Percentiles rank a stretch among this genome's conserved stretches.
phyloP scores from a whole-genome alignment of 2,329 filamentous ascomycete species.

The Thelonectria olida region DNA sequence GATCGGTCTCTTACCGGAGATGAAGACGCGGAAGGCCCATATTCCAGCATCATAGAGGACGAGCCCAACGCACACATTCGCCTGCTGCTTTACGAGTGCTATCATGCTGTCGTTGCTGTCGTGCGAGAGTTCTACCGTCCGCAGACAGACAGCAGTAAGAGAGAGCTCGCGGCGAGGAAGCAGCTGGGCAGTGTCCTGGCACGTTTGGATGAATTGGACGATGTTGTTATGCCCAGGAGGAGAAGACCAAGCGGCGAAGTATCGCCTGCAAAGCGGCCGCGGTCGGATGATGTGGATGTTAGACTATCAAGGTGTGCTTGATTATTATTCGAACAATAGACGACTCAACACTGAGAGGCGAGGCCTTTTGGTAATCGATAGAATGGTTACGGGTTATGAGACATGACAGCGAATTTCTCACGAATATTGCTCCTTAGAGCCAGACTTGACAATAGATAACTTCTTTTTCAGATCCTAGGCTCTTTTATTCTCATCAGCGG shows the following conservation, averaged over 20 bases:
- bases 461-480: neutral
- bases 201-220: slow-evolving; percentile 54
- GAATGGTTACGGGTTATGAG: slow-evolving; percentile 15
- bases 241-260: slow-evolving; percentile 51
- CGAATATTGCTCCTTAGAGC: slow-evolving; percentile 3
- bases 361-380: neutral
- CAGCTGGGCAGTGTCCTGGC: slow-evolving; percentile 58
- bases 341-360: neutral
- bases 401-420: slow-evolving; percentile 17
- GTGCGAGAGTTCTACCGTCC: slow-evolving; percentile 66
- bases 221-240: slow-evolving; percentile 39
- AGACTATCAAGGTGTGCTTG: neutral
- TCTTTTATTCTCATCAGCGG: neutral
- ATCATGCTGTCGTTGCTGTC: slow-evolving; percentile 62
- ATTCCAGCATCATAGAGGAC: slow-evolving; percentile 51
- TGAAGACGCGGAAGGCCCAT: neutral
- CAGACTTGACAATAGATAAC: slow-evolving; percentile 12
- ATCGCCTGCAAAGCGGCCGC: slow-evolving; percentile 56
- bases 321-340: neutral
- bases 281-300: slow-evolving; percentile 38
- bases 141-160: slow-evolving; percentile 54
- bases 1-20: slow-evolving; percentile 33
- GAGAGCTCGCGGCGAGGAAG: slow-evolving; percentile 63
- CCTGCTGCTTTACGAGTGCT: slow-evolving; percentile 66
- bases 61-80: slow-evolving; percentile 54